These are phyloP conservation scores for Fusarium circinatum DNA, from an alignment of 2,329 filamentous ascomycete species.

Conservation along the genomic window DNA sequence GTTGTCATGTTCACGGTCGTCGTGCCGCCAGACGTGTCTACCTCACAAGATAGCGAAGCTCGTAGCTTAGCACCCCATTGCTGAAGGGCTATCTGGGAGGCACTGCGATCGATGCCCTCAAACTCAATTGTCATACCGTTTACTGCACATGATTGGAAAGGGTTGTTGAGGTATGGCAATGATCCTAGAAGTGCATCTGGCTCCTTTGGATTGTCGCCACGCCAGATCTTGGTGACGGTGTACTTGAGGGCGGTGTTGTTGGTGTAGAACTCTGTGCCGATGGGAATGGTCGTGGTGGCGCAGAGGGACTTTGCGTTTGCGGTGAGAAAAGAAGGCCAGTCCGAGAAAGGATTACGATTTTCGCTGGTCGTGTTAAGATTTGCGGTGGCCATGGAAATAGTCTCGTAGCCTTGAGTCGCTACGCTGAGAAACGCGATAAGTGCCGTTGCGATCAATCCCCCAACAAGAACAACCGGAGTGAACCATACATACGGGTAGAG, in stretches of 20 bases:
- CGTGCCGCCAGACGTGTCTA: not conserved
- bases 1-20: not conserved
- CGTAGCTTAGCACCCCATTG: not conserved
- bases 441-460: not conserved
- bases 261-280: not conserved
- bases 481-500: not conserved
- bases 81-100: not conserved
- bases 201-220: not conserved
- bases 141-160: not conserved
- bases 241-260: not conserved
- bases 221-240: not conserved
- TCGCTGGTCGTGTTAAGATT: not conserved
- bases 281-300: not conserved
- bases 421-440: not conserved
- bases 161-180: not conserved
- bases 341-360: not conserved
- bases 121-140: not conserved
- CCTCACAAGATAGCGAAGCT: not conserved
- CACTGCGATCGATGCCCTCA: not conserved
- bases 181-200: not conserved
- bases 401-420: not conserved
- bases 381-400: not conserved
- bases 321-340: not conserved
- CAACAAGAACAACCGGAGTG: not conserved
- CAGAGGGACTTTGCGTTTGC: not conserved